Percentiles rank a stretch among this genome's conserved stretches.
phyloP scores from a whole-genome alignment of 306 rosid genomes.

The Pyrus betulifolia region DNA sequence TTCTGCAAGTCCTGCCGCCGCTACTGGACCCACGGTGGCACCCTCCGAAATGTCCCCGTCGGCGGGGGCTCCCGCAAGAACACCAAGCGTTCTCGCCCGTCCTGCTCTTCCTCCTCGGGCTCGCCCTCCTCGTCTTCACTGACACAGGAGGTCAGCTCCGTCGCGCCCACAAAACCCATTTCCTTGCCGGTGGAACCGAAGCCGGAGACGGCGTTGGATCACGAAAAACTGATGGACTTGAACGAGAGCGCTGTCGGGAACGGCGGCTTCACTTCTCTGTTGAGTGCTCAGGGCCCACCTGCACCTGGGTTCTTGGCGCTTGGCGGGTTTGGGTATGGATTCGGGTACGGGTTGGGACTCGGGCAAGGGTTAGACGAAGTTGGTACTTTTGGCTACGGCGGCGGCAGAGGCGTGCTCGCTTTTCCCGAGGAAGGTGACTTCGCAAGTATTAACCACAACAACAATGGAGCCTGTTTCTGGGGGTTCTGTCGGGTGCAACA shows the following conservation, averaged over 20 bases:
- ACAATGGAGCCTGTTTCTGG: neutral
- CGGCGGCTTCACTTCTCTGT: slow-evolving; percentile 15
- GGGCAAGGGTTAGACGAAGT: slow-evolving; percentile 23
- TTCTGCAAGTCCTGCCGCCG: slow-evolving; percentile 52
- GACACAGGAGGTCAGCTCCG: slow-evolving; percentile 1
- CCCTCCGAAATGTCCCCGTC: slow-evolving; percentile 47
- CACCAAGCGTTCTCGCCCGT: slow-evolving; percentile 22
- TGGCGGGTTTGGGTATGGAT: slow-evolving; percentile 34
- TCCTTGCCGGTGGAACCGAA: neutral
- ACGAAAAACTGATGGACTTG: neutral
- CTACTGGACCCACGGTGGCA: slow-evolving; percentile 54
- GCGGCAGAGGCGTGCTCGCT: slow-evolving; percentile 22
- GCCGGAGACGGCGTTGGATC: slow-evolving; percentile 1
- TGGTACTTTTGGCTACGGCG: slow-evolving; percentile 22
- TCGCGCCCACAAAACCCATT: neutral
- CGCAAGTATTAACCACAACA: neutral
- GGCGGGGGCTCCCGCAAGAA: slow-evolving; percentile 50
- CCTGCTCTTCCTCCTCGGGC: slow-evolving; percentile 11
- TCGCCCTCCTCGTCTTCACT: slow-evolving; percentile 23
- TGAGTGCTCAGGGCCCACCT: slow-evolving; percentile 12
- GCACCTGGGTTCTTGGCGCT: slow-evolving; percentile 20
- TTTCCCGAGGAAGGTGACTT: slow-evolving; percentile 26
- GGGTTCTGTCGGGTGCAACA: slow-evolving; percentile 18
- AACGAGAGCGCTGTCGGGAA: neutral
- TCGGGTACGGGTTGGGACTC: slow-evolving; percentile 14